Evolutionary conservation across 164 flowering plant genomes (phyloP).

Genomic region (Kalanchoe fedtschenkoi): DNA sequence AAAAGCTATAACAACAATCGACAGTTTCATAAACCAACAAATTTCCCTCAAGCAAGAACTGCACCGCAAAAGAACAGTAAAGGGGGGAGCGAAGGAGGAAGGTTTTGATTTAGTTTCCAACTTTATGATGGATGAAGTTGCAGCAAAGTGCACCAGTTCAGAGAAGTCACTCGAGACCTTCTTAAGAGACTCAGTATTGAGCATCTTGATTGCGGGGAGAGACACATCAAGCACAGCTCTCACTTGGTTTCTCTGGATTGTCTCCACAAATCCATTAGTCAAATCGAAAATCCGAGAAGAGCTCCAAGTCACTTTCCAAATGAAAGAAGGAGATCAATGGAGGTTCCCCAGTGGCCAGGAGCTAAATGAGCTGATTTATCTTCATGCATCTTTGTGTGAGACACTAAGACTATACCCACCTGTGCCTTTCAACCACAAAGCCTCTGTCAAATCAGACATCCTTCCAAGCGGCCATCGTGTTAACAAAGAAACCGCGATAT

Average conservation of each 20-base stretch:
- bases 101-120: constrained; percentile 15
- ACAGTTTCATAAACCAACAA: background rate
- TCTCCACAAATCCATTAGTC: constrained; percentile 28
- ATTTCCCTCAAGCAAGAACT: constrained; percentile 10
- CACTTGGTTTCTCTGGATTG: constrained; percentile 50
- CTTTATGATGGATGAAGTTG: constrained; percentile 7
- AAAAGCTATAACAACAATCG: constrained; percentile 6
- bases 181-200: constrained; percentile 32
- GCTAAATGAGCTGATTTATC: constrained; percentile 6
- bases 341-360: constrained; percentile 2
- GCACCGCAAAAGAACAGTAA: background rate
- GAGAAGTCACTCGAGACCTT: constrained; percentile 16
- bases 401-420: constrained; percentile 32
- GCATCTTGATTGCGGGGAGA: constrained; percentile 38
- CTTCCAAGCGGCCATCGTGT: constrained; percentile 37
- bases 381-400: constrained; percentile 33
- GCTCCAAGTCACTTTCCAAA: constrained; percentile 6
- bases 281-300: constrained; percentile 36
- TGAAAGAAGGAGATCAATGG: background rate
- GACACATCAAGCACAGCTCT: constrained; percentile 43
- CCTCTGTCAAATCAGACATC: constrained; percentile 12
- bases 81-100: background rate
- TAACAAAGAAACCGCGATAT: constrained; percentile 9
- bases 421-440: constrained; percentile 22
- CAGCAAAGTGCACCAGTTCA: background rate